These are phyloP conservation scores for Fomitopsis pinicola DNA, from an alignment of 1,284 basidiomycete genomes.

Conservation along the genomic window DNA sequence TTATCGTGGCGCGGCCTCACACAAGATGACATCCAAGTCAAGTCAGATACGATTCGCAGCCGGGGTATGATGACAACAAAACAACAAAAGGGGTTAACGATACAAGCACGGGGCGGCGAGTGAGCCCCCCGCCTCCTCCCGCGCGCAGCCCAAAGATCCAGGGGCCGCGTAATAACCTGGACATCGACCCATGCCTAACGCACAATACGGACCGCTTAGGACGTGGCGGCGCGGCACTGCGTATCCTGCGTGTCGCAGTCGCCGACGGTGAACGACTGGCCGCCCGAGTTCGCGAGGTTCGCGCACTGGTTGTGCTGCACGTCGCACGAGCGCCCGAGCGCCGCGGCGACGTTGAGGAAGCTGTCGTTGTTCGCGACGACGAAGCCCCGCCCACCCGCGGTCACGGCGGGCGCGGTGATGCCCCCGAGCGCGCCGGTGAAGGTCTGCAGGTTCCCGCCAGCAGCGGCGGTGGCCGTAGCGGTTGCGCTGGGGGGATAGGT, in stretches of 20 bases:
- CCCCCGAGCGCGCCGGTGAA: slow-evolving; percentile 53
- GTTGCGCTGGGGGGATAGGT: neutral
- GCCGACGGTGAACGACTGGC: slow-evolving; percentile 39
- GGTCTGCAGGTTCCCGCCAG: slow-evolving; percentile 45
- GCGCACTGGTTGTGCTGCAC: slow-evolving; percentile 52
- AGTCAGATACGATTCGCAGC: slow-evolving; percentile 2
- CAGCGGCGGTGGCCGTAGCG: slow-evolving; percentile 6
- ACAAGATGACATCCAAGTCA: slow-evolving; percentile 1
- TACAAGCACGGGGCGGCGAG: neutral
- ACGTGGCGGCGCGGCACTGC: slow-evolving; percentile 34
- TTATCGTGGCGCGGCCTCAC: neutral
- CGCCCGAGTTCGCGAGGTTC: slow-evolving; percentile 31
- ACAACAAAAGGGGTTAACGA: neutral
- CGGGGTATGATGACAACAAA: slow-evolving; percentile 5
- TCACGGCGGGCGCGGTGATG: slow-evolving; percentile 41
- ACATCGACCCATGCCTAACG: neutral
- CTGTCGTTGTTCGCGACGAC: slow-evolving; percentile 40
- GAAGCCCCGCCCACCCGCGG: slow-evolving; percentile 43
- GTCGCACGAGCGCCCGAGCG: slow-evolving; percentile 55
- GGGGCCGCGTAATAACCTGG: neutral
- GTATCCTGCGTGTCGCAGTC: slow-evolving; percentile 49
- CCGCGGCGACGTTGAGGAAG: slow-evolving; percentile 48
- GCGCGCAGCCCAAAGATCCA: slow-evolving; percentile 3
- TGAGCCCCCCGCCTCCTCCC: neutral
- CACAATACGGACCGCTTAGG: neutral